Evolutionary conservation across 1,284 basidiomycete genomes (phyloP).

Genomic region (Puccinia triticina): DNA sequence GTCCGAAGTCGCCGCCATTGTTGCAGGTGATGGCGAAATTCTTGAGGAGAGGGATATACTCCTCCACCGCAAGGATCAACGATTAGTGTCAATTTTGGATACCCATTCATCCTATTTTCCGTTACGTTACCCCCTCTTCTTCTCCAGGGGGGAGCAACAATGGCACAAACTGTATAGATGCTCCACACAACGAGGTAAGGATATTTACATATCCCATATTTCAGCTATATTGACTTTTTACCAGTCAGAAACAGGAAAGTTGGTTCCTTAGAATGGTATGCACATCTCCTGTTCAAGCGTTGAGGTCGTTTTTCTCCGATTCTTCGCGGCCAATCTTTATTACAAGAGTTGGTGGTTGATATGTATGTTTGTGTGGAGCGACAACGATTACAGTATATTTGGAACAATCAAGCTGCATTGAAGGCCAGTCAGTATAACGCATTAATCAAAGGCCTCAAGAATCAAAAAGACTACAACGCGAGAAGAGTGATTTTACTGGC

Average conservation of each 20-base stretch:
- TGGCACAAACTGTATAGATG: neutral
- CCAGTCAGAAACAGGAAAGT: neutral
- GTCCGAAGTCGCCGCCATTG: neutral
- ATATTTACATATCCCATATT: neutral
- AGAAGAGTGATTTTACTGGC: slow-evolving; percentile 59
- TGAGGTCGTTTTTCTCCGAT: neutral
- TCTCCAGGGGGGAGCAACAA: neutral
- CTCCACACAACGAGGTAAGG: neutral
- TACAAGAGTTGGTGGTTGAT: slow-evolving; percentile 28
- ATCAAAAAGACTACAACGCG: slow-evolving; percentile 46
- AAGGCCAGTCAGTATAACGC: neutral
- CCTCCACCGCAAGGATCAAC: no score
- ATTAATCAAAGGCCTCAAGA: no score
- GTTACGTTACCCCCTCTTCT: no score
- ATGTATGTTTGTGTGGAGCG: slow-evolving; percentile 11
- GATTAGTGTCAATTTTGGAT: no score
- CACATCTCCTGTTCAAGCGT: slow-evolving; percentile 4
- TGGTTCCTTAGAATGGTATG: neutral
- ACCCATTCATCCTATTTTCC: no score
- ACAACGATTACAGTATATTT: neutral
- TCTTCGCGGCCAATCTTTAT: neutral
- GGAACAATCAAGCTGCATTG: neutral
- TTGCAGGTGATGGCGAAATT: neutral
- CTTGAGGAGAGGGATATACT: slow-evolving; percentile 10
- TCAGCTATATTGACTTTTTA: neutral